A percentile compares a stretch with the other conserved stretches of the same genome.
Evolutionary conservation across 1,284 basidiomycete species (phyloP).

Genomic region (Takashimella koratensis): DNA sequence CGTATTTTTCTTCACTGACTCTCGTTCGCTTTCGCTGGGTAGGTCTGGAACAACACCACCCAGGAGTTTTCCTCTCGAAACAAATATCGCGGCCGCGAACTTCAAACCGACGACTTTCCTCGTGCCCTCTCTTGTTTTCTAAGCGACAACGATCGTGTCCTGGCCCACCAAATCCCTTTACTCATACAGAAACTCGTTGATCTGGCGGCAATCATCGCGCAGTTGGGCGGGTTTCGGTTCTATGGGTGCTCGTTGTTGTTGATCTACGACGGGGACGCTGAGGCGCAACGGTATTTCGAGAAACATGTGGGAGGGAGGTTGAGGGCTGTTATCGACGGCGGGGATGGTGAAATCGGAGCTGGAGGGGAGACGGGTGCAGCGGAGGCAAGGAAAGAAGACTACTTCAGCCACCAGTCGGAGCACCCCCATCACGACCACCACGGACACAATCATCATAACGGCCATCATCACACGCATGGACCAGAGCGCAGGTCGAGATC

Average conservation of each 20-base stretch:
- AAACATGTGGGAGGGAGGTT: neutral
- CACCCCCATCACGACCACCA: neutral
- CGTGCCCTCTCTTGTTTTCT: slow-evolving; percentile 79
- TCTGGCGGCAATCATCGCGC: slow-evolving; percentile 84
- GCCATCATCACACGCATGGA: neutral
- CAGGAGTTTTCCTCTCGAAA: slow-evolving; percentile 87
- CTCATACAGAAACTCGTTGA: slow-evolving; percentile 88
- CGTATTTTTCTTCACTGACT: too few relatives aligned
- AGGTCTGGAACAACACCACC: slow-evolving; percentile 86
- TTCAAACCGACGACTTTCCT: slow-evolving; percentile 80
- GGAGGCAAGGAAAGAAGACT: too few relatives aligned
- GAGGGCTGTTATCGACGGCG: neutral
- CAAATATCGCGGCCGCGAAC: slow-evolving; percentile 92
- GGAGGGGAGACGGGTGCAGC: too few relatives aligned
- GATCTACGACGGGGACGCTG: slow-evolving; percentile 94
- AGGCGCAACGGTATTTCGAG: slow-evolving; percentile 63
- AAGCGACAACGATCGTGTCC: slow-evolving; percentile 72
- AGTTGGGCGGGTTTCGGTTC: slow-evolving; percentile 89
- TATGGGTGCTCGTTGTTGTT: slow-evolving; percentile 96
- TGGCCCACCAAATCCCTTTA: slow-evolving; percentile 87
- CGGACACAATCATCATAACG: neutral
- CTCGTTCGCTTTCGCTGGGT: too few relatives aligned
- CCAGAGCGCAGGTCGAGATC: neutral
- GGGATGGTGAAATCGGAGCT: neutral
- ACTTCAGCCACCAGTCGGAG: neutral